Evolutionary conservation across 805 yeast genomes (phyloP), one percentile per base, ranked within the genome.

Genomic region (Yarrowia phangngaensis): DNA sequence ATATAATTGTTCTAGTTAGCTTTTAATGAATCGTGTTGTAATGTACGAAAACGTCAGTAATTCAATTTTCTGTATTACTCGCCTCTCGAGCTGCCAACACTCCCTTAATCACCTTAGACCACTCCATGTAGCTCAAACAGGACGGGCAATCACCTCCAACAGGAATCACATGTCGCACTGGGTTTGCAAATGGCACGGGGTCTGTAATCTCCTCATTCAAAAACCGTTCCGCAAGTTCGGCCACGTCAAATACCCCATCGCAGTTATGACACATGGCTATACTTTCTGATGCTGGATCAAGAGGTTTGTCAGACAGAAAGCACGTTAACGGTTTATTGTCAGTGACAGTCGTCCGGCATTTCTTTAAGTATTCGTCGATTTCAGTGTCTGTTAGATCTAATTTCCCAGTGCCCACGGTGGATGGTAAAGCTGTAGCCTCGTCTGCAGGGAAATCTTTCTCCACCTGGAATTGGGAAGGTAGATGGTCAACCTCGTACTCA

Each of bases 371-470:
- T 27, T 31, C 17, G 14, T 31, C 23, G 16, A 49, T 12, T 8
- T 16, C 6, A 6, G 19, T 20, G 12, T 59, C 57, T 11, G 55
- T 56, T 5, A 58, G 56, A 22, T 56, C 54, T 14, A 50, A 24
- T 9, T 35, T 46, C 5, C 45, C 45, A 13, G 24, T 38, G 6
- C 45, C 45, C 7, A 38, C 45, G 9, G 45, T 19, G 2, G 45
- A 38, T 8, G 45, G 32, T 3, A 32, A 17, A 6, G 26, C 51
- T 22, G 26, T 38, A 9, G 33, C 28, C 8, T 26, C 40, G 22
- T 19, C 27, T 2, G 27, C 12, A 14, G 52, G 30, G 19, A 51
- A 12, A 33, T 54, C 59, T 9, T 23, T 30, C 12, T 48, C 46
- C 7, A 33, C 17, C 12, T 24, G 22, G 7, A 55, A 45, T 26